phyloP scores from a whole-genome alignment of 345 rosid genomes.

The Syzygium jambos region DNA sequence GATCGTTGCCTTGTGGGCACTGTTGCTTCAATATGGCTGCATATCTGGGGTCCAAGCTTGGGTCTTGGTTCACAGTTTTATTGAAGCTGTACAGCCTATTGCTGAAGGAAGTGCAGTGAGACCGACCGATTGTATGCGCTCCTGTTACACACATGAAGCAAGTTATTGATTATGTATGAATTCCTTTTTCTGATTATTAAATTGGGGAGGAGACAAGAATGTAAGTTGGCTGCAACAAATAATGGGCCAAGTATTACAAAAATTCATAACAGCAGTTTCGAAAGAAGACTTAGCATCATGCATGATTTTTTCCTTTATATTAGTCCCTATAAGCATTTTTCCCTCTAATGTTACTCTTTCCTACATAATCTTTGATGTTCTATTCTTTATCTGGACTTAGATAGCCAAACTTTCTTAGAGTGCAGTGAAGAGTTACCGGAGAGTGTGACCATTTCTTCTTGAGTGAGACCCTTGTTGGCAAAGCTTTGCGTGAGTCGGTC shows the following conservation, averaged over 20 bases:
- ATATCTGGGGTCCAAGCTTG: constrained; percentile 31
- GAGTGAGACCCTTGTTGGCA: constrained; percentile 21
- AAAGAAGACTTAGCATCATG: neutral
- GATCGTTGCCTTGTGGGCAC: constrained; percentile 19
- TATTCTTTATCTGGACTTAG: neutral
- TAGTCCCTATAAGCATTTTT: neutral
- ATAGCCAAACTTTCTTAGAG: neutral
- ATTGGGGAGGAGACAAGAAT: neutral
- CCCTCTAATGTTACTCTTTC: neutral
- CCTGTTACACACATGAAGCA: constrained; percentile 4
- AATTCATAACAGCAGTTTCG: neutral
- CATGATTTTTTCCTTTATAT: neutral
- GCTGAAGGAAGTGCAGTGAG: constrained; percentile 41
- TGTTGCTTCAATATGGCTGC: constrained; percentile 32
- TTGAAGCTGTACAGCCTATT: constrained; percentile 36
- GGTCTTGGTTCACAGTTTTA: constrained; percentile 26
- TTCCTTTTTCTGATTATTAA: neutral
- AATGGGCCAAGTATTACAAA: neutral
- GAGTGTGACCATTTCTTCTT: constrained; percentile 48
- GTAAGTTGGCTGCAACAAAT: neutral
- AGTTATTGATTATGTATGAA: neutral
- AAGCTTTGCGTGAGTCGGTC: constrained; percentile 16
- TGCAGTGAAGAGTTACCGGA: constrained; percentile 16
- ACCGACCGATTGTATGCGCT: constrained; percentile 54
- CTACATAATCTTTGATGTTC: neutral